Conservation (phyloP, 768 basidiomycete species). For the Pleurotus tuoliensis region DNA sequence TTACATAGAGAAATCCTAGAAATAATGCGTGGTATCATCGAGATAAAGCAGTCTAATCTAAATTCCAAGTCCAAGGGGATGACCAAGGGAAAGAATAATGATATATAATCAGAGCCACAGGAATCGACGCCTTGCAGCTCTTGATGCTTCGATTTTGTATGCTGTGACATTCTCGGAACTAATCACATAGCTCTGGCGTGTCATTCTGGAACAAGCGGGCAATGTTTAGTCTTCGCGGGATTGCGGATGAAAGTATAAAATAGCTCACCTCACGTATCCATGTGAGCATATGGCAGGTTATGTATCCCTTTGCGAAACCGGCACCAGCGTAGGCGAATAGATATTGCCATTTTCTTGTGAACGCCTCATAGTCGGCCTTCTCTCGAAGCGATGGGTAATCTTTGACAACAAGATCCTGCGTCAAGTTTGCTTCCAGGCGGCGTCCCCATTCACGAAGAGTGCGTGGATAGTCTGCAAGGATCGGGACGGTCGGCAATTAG, state of each 20-base stretch:
- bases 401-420: constrained; percentile 50
- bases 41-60: constrained; percentile 1
- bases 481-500: constrained; percentile 1
- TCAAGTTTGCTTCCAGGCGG: constrained; percentile 64
- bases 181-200: constrained; percentile 5
- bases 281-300: constrained; percentile 79
- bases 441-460: constrained; percentile 91
- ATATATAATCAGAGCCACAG: background rate
- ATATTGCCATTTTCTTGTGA: constrained; percentile 82
- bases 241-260: background rate
- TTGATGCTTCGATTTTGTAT: background rate
- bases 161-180: background rate
- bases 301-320: constrained; percentile 77
- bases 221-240: too few species aligned
- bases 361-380: constrained; percentile 54
- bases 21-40: background rate
- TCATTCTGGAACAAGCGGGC: constrained; percentile 1
- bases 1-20: background rate
- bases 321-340: constrained; percentile 80
- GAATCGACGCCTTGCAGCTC: background rate
- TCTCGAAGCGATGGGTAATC: constrained; percentile 62
- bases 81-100: constrained; percentile 1
- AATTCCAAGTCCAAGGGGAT: constrained; percentile 1
- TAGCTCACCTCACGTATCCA: constrained; percentile 61
- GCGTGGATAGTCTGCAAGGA: constrained; percentile 67